These are phyloP conservation scores for Pythium grandisporangium DNA, from an alignment of 352 stramenopile species.

Conservation along the genomic window DNA sequence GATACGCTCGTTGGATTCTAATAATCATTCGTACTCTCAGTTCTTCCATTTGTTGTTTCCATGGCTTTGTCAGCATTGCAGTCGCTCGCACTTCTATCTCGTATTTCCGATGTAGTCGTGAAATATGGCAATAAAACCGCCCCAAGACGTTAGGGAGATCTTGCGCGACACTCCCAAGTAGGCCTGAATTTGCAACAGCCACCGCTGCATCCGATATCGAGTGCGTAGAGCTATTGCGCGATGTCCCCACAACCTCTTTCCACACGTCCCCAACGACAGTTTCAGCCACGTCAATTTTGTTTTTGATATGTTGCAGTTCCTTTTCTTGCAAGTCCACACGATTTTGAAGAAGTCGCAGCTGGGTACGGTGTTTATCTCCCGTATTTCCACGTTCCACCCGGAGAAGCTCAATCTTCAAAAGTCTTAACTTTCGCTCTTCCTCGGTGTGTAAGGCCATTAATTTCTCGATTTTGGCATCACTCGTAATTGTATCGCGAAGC, in stretches of 20 bases:
- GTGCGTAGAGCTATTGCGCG: neutral
- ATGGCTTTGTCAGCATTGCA: constrained; percentile 35
- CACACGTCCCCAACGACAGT: constrained; percentile 48
- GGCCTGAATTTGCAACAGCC: too few species aligned
- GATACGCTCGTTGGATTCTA: constrained; percentile 63
- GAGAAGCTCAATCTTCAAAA: constrained; percentile 54
- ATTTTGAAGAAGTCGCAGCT: constrained; percentile 48
- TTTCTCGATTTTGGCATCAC: constrained; percentile 45
- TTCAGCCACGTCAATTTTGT: constrained; percentile 39
- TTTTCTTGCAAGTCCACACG: constrained; percentile 48
- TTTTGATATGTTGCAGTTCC: constrained; percentile 44
- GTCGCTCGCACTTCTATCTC: constrained; percentile 51
- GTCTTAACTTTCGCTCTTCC: constrained; percentile 36
- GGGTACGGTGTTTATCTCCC: constrained; percentile 40
- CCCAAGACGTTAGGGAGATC: constrained; percentile 47
- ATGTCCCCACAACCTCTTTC: constrained; percentile 26
- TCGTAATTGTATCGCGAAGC: constrained; percentile 57
- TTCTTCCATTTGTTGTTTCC: constrained; percentile 68
- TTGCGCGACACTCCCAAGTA: constrained; percentile 11
- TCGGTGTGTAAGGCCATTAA: constrained; percentile 26
- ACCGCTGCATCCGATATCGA: too few species aligned
- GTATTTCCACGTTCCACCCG: constrained; percentile 41
- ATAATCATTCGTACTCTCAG: constrained; percentile 56
- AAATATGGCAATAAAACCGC: constrained; percentile 45
- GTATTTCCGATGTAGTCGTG: constrained; percentile 39